Evolutionary conservation across 2,329 filamentous ascomycete species (phyloP), one percentile per base, ranked within the genome.

Genomic region (Botrytis squamosa): DNA sequence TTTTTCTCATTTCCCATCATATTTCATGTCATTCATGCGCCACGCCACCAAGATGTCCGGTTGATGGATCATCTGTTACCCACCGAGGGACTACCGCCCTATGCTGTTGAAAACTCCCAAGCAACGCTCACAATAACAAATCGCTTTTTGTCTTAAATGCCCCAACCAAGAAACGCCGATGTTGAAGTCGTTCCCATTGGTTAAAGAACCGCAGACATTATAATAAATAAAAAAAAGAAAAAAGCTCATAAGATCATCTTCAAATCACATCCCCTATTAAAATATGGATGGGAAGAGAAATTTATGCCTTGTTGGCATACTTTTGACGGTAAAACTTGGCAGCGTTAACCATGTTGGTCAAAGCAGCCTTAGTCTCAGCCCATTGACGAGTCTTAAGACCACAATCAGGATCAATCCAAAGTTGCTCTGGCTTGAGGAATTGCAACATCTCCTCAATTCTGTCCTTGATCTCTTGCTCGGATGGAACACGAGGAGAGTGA

Each of bases 351-450:
- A 99, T 92, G 91, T 98, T 97, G 87, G 87, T 87, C 83, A 99
- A 87, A 74, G 95, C 93, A 83, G 94, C 94, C 92, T 98, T 98
- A 85, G 95, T 97, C 91, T 99, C 95, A 85, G 92, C 90, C 95
- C 96, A 98, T 88, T 97, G 93, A 81, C 96, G 93, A 80, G 96
- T 99, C 94, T 99, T 99, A 75, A 99, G 91, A 88, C 96, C 96
- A 83, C 96, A 99, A 88, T 99, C 96, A 80, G 96, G 96, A 89
- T 99, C 95, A 87, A 98, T 93, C 96, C 96, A 99, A 84, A 99
- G 93, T 90, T 99, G 96, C 82, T 98, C 94, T 75, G 95, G 95
- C 89, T 94, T 95, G 86, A 98, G 93, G 89, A 94, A 95, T 86
- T 93, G 89, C 79, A 99, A 91, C 96, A 98, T 98, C 92, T 99